Percentiles rank a stretch among this genome's conserved stretches.
Conservation (phyloP, 129 eudicot genomes). For the Apium graveolens region DNA sequence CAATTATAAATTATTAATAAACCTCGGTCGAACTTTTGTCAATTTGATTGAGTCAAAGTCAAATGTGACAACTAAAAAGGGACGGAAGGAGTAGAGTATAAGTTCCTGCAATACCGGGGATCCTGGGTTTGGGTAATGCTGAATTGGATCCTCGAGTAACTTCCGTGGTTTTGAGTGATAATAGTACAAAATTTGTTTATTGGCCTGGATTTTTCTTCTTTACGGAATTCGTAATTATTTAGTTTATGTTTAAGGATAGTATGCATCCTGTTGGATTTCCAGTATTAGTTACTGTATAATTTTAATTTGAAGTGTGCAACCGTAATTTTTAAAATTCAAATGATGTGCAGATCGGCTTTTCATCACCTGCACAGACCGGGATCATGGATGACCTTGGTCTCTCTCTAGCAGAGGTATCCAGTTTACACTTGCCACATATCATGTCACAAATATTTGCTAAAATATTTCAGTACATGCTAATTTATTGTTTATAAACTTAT, state of each 20-base stretch:
- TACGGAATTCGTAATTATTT: neutral
- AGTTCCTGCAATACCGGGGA: too few species aligned
- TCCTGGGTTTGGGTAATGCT: neutral
- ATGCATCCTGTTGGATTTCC: neutral
- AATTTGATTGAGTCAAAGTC: too few species aligned
- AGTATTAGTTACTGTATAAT: neutral
- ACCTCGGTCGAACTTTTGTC: too few species aligned
- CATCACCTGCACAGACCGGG: conserved; percentile 82
- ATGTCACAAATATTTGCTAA: neutral
- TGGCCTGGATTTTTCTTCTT: neutral
- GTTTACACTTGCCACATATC: neutral
- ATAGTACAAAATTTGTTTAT: too few species aligned
- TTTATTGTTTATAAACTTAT: neutral
- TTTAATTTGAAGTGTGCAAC: neutral
- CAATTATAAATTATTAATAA: too few species aligned
- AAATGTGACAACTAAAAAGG: too few species aligned
- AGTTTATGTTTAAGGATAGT: neutral
- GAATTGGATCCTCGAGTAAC: neutral
- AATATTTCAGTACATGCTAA: neutral
- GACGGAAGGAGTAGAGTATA: neutral
- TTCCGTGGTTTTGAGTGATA: neutral
- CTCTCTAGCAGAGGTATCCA: conserved; percentile 63
- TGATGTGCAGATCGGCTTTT: conserved; percentile 16
- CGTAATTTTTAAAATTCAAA: neutral
- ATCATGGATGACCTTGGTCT: conserved; percentile 69